Percentiles rank a stretch among this genome's conserved stretches.
Evolutionary conservation across 805 yeast genomes (phyloP).

Genomic region (Novakomyces olei): DNA sequence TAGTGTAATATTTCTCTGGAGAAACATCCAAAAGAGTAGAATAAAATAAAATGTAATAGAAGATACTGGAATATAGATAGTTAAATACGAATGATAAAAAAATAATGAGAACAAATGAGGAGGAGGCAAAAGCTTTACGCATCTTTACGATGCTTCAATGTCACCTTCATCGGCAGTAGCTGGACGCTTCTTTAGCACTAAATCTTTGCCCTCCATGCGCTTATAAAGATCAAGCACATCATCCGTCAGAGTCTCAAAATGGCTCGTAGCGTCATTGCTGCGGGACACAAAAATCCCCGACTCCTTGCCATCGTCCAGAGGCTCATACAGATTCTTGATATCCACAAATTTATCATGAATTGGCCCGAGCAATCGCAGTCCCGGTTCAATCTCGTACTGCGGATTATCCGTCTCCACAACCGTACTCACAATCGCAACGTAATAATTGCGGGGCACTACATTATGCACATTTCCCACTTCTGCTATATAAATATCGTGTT

Average conservation of each 20-base stretch:
- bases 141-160: not conserved
- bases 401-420: conserved; percentile 85
- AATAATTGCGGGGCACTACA: conserved; percentile 73
- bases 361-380: conserved; percentile 71
- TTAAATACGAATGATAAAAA: too few relatives aligned
- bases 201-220: conserved; percentile 78
- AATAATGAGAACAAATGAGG: too few relatives aligned
- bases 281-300: not conserved
- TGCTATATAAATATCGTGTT: conserved; percentile 86
- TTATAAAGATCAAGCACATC: conserved; percentile 87
- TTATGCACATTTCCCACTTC: conserved; percentile 73
- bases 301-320: conserved; percentile 47
- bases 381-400: conserved; percentile 79
- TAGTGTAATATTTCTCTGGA: too few relatives aligned
- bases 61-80: too few relatives aligned
- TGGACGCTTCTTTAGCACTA: conserved; percentile 60
- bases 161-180: conserved; percentile 40
- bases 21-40: too few relatives aligned
- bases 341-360: conserved; percentile 76
- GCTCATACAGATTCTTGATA: conserved; percentile 74
- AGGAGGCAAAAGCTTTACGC: too few relatives aligned
- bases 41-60: too few relatives aligned
- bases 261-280: conserved; percentile 84
- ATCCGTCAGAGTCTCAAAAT: conserved; percentile 88
- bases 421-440: conserved; percentile 82